Percentiles rank a stretch among this genome's conserved stretches.
These are phyloP conservation scores for Tricholoma matsutake DNA, from an alignment of 768 basidiomycete species.

Conservation along the genomic window DNA sequence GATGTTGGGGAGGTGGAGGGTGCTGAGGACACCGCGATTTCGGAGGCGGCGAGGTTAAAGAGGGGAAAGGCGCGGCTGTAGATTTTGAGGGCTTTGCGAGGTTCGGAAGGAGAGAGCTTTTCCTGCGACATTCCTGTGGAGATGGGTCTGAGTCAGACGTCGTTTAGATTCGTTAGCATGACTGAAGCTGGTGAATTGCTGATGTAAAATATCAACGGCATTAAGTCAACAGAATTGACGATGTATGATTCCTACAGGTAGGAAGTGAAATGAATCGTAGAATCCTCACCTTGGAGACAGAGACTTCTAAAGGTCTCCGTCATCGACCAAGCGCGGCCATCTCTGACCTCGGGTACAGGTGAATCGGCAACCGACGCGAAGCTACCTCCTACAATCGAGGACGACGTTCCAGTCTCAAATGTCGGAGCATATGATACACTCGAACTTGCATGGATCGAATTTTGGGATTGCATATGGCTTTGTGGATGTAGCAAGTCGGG, in stretches of 20 bases:
- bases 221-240: background rate
- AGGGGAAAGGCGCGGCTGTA: conserved; percentile 58
- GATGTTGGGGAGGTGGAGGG: conserved; percentile 30
- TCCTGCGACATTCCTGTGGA: conserved; percentile 74
- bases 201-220: background rate
- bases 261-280: background rate
- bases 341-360: conserved; percentile 52
- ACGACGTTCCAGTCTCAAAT: conserved; percentile 34
- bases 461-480: conserved; percentile 45
- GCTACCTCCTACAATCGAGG: conserved; percentile 50
- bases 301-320: conserved; percentile 72
- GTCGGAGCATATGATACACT: conserved; percentile 35
- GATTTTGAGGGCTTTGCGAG: conserved; percentile 47
- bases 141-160: conserved; percentile 6
- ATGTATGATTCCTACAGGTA: background rate
- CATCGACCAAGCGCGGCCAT: conserved; percentile 71
- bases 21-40: conserved; percentile 35
- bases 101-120: conserved; percentile 46
- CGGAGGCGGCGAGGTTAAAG: conserved; percentile 45
- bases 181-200: background rate
- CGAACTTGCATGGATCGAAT: conserved; percentile 38
- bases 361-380: conserved; percentile 40
- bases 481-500: conserved; percentile 53
- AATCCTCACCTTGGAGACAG: conserved; percentile 68
- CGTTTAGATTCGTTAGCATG: background rate